phyloP scores from a whole-genome alignment of 2,329 filamentous ascomycete genomes.

The Aspergillus brunneoviolaceus region DNA sequence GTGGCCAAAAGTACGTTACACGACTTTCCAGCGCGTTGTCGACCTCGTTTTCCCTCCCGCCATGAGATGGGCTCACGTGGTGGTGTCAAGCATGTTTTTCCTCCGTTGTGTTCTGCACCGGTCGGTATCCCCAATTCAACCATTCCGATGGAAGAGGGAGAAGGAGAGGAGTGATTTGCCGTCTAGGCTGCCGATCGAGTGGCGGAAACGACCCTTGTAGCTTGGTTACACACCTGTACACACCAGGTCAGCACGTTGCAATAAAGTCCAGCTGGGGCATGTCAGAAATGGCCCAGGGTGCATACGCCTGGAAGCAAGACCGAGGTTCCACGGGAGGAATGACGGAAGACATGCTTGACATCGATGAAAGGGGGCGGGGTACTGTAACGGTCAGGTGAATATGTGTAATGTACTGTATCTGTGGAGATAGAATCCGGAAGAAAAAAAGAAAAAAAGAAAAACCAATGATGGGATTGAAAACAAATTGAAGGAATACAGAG shows the following conservation, averaged over 20 bases:
- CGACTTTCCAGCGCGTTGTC: background rate
- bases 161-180: no score
- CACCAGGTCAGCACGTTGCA: background rate
- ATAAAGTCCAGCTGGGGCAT: background rate
- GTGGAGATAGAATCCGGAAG: no score
- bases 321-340: background rate
- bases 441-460: no score
- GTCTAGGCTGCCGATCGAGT: background rate
- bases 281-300: background rate
- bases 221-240: background rate
- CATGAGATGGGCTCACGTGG: background rate
- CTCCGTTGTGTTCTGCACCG: background rate
- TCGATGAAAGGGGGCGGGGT: background rate
- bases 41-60: background rate
- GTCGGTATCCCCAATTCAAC: background rate
- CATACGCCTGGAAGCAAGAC: background rate
- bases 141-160: background rate
- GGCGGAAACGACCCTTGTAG: background rate
- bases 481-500: no score
- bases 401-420: background rate
- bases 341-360: background rate
- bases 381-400: background rate
- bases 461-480: no score
- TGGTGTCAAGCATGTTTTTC: background rate
- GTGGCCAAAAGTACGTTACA: background rate